These are phyloP conservation scores for Hysterium pulicare DNA, from an alignment of 2,329 filamentous ascomycete genomes.

Conservation along the genomic window DNA sequence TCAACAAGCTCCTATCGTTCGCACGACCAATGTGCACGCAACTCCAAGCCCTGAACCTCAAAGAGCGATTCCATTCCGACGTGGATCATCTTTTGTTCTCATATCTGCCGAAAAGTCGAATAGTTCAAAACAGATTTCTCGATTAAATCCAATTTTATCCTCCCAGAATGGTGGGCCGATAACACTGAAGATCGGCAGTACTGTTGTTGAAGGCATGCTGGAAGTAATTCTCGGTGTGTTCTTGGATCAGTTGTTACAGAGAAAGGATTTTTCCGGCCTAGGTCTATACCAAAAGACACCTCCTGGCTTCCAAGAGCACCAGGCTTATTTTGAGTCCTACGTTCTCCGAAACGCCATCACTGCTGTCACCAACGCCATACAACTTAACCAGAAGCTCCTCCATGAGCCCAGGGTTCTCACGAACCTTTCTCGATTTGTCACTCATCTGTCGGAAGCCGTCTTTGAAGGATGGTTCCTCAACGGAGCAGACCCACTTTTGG, in stretches of 20 bases:
- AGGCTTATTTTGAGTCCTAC: slow-evolving; percentile 93
- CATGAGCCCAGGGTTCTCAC: slow-evolving; percentile 80
- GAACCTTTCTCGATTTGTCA: slow-evolving; percentile 77
- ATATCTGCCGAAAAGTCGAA: slow-evolving; percentile 68
- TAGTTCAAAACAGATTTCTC: slow-evolving; percentile 54
- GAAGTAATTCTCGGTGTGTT: slow-evolving; percentile 78
- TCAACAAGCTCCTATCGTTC: slow-evolving; percentile 63
- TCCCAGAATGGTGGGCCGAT: slow-evolving; percentile 51
- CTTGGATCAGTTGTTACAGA: slow-evolving; percentile 75
- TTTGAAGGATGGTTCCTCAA: slow-evolving; percentile 97
- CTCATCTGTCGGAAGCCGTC: slow-evolving; percentile 81
- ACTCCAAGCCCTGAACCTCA: slow-evolving; percentile 30
- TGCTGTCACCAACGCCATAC: slow-evolving; percentile 66
- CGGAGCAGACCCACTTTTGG: slow-evolving; percentile 76
- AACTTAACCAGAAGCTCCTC: slow-evolving; percentile 67
- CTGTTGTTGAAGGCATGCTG: slow-evolving; percentile 71
- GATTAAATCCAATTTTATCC: slow-evolving; percentile 61
- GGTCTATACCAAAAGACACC: slow-evolving; percentile 83
- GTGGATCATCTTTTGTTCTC: slow-evolving; percentile 88
- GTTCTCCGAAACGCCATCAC: slow-evolving; percentile 72
- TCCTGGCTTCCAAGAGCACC: slow-evolving; percentile 89
- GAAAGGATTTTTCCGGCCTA: slow-evolving; percentile 89
- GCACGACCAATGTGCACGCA: slow-evolving; percentile 60
- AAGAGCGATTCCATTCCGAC: slow-evolving; percentile 63
- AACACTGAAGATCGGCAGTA: slow-evolving; percentile 57